Evolutionary conservation across 202 grass and related monocot species (phyloP).

Genomic region (Zizania palustris): DNA sequence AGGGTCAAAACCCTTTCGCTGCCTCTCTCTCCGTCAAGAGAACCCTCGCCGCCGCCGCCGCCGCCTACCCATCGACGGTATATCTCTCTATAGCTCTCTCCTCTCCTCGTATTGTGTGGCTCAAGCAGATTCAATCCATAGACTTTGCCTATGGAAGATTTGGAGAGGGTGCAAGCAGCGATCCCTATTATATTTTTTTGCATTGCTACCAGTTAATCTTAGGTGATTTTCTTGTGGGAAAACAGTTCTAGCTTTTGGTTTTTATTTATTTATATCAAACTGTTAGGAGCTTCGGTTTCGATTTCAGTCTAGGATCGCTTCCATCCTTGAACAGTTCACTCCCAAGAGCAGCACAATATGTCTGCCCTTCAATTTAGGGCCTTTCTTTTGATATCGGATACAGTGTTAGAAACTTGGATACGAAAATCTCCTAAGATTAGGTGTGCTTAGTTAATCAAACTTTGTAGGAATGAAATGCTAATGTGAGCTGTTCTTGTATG

Average conservation of each 20-base stretch:
- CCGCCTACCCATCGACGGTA: slow-evolving; percentile 6
- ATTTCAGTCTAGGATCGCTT: not conserved
- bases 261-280: not conserved
- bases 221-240: not conserved
- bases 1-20: not conserved
- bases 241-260: not conserved
- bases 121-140: not conserved
- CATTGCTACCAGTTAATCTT: not conserved
- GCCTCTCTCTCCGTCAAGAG: not conserved
- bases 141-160: too few relatives aligned
- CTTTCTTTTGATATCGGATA: slow-evolving; percentile 20
- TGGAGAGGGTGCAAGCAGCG: not conserved
- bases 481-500: slow-evolving; percentile 22
- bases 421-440: not conserved
- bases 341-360: not conserved
- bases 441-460: not conserved
- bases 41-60: not conserved
- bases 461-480: not conserved
- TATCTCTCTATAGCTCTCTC: not conserved
- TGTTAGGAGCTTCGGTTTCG: not conserved
- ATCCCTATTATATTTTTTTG: not conserved
- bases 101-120: not conserved
- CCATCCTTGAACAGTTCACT: not conserved
- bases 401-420: slow-evolving; percentile 3
- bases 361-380: not conserved